phyloP scores from a whole-genome alignment of 2,329 filamentous ascomycete species.

The Lasiodiplodia gonubiensis region DNA sequence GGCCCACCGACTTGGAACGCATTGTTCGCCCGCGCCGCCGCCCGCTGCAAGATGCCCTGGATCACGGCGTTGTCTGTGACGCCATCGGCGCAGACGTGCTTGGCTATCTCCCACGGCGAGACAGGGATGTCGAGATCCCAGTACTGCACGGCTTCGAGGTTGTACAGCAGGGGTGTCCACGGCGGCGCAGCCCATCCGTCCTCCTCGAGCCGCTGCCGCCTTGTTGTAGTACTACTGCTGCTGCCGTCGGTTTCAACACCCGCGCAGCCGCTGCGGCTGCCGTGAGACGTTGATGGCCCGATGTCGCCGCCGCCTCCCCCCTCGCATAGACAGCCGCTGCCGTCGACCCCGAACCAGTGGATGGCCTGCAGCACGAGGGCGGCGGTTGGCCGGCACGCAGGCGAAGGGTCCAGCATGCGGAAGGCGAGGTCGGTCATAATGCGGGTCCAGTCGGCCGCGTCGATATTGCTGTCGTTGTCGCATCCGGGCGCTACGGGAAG shows the following conservation, averaged over 20 bases:
- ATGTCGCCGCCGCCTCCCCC: too few relatives aligned
- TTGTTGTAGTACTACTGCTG: too few relatives aligned
- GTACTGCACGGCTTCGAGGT: background rate
- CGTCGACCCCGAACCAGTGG: background rate
- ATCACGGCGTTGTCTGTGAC: background rate
- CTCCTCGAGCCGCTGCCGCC: background rate
- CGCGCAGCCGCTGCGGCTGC: too few relatives aligned
- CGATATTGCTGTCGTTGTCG: background rate
- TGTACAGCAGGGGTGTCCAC: slow-evolving; percentile 1
- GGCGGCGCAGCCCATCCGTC: background rate
- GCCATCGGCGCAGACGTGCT: background rate
- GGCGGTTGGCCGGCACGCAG: background rate
- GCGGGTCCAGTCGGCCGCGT: background rate
- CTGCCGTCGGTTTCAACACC: background rate
- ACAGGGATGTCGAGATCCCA: background rate
- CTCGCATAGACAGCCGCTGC: background rate
- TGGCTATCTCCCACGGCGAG: background rate
- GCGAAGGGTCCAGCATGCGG: background rate
- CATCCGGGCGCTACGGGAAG: background rate
- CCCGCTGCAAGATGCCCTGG: background rate
- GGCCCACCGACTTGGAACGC: background rate
- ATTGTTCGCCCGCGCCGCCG: background rate
- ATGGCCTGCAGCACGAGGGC: background rate
- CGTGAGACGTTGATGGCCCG: too few relatives aligned
- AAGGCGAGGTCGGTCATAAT: background rate